phyloP scores from a whole-genome alignment of 2,329 filamentous ascomycete species.

The Fusarium sp. region DNA sequence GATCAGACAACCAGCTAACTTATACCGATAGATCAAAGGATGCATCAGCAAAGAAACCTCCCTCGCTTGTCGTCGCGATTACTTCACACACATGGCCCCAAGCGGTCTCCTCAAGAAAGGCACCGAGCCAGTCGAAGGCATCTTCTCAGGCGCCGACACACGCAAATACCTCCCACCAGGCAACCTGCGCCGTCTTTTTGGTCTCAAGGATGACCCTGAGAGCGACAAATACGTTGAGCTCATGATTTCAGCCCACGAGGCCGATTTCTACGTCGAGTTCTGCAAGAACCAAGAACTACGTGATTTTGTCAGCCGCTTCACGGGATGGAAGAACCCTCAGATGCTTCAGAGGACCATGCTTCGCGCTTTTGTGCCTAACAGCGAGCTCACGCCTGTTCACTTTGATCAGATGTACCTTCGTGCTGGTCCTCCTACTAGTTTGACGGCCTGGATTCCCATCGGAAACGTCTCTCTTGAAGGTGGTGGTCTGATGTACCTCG shows the following conservation, averaged over 20 bases:
- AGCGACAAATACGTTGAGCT: not conserved
- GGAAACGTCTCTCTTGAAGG: not conserved
- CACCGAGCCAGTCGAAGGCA: not conserved
- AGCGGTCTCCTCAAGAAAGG: conserved; percentile 17
- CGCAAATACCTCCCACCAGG: not conserved
- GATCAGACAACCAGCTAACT: not conserved
- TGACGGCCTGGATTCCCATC: not conserved
- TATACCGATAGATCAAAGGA: not conserved
- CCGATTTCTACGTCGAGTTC: not conserved
- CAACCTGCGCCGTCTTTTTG: not conserved
- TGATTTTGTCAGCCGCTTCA: conserved; percentile 16
- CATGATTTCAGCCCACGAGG: not conserved
- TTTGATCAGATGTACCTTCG: conserved; percentile 1
- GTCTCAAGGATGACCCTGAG: not conserved
- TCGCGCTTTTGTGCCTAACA: not conserved
- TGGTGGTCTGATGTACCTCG: not conserved
- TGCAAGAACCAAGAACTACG: conserved; percentile 9
- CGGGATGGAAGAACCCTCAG: conserved; percentile 21
- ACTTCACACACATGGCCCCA: conserved; percentile 20
- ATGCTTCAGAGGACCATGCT: conserved; percentile 24
- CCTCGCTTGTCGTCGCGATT: conserved; percentile 11
- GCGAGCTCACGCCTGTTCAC: not conserved
- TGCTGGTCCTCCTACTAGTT: not conserved
- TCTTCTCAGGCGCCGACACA: not conserved
- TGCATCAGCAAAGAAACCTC: conserved; percentile 16